Evolutionary conservation across 164 flowering plant species (phyloP), one percentile per base, ranked within the genome.

Genomic region (Vitis amurensis): DNA sequence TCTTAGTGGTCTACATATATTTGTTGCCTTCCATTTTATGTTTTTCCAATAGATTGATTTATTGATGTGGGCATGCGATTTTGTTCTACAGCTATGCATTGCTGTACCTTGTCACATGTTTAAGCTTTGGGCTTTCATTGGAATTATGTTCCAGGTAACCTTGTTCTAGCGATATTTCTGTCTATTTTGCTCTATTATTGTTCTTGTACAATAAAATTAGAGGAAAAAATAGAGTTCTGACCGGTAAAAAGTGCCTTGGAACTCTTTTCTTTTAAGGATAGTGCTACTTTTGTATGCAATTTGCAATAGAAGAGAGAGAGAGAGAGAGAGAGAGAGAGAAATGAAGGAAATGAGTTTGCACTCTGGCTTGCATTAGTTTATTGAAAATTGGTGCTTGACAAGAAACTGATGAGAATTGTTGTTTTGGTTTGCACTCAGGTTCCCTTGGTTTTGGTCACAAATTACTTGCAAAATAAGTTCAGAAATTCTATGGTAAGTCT

Each of bases 31-130:
- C 19, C 49, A 10, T 30, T 37, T 1, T 50, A 14, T 1, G 7
- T 57, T 59, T 19, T 59, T 64, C 29, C 30, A 15, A 13, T 70
- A 15, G 57, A 29, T 37, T 31, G 29, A 12, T 75, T 51, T 55
- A 23, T 49, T 66, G 51, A 59, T 69, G 29, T 66, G 59, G 37
- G 12, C 50, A 61, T 51, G 23, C 27, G 50, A 60, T 30, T 14
- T 4, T 23, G 14, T 59, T 70, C 2, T 59, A 67, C 91, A 93
- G 97, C 79, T 95, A 50, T 91, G 94, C 71, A 84, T 96, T 69
- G 99, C 90, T 55, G 94, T 95, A 53, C 99, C 99, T 52, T 95
- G 99, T 84, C 97, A 82, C 79, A 82, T 93, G 8, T 93, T 93
- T 88, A 93, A 88, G 84, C 72, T 93, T 12, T 95, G 99, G 99